Percentiles rank a stretch among this genome's conserved stretches.
phyloP scores from a whole-genome alignment of 2,329 filamentous ascomycete species.

The Colletotrichum salicis region DNA sequence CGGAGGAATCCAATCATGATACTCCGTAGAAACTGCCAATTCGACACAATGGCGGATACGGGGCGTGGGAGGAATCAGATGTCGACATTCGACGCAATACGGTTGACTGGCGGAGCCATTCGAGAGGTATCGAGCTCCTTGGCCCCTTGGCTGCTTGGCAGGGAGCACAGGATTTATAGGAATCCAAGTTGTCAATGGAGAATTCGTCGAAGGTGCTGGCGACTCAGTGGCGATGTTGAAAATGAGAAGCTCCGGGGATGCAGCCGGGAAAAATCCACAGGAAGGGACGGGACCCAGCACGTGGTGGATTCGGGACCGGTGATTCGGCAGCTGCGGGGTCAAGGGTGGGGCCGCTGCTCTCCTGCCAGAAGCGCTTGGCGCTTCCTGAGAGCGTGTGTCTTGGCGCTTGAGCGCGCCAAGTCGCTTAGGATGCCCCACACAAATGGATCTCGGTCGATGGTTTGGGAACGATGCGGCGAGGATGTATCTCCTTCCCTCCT shows the following conservation, averaged over 20 bases:
- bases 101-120: slow-evolving; percentile 8
- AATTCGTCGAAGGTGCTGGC: neutral
- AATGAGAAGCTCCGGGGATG: neutral
- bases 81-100: slow-evolving; percentile 18
- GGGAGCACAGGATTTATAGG: slow-evolving; percentile 26
- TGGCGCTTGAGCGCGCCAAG: slow-evolving; percentile 32
- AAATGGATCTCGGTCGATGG: slow-evolving; percentile 13
- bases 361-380: slow-evolving; percentile 20
- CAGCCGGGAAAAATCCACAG: slow-evolving; percentile 20
- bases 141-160: slow-evolving; percentile 35
- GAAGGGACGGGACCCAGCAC: slow-evolving; percentile 20
- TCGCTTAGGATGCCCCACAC: neutral
- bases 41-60: neutral
- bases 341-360: slow-evolving; percentile 15
- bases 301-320: slow-evolving; percentile 23
- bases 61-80: neutral
- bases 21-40: neutral
- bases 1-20: neutral
- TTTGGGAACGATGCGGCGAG: neutral
- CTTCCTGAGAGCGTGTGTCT: slow-evolving; percentile 9
- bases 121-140: slow-evolving; percentile 13
- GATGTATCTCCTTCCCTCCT: neutral
- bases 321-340: slow-evolving; percentile 27
- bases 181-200: slow-evolving; percentile 1
- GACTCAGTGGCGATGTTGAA: neutral